Conservation (phyloP, 1,284 basidiomycete genomes). For the Fomitopsis schrenkii region DNA sequence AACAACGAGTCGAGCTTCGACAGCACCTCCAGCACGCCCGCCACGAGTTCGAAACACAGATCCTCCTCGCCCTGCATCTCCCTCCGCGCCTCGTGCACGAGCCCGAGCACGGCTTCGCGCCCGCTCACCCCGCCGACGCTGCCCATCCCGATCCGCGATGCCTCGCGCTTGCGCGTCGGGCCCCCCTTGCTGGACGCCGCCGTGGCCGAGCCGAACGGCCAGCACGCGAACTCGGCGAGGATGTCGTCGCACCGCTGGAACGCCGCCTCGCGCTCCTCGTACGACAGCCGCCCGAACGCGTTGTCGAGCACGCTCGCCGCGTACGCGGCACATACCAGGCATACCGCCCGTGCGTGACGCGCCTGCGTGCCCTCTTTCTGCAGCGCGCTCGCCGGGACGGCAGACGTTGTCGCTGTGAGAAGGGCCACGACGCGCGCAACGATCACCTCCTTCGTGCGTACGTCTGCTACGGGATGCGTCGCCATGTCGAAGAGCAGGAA, state of each 20-base stretch:
- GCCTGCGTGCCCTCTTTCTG: slow-evolving; percentile 78
- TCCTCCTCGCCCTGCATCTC: slow-evolving; percentile 70
- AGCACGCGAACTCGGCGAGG: slow-evolving; percentile 82
- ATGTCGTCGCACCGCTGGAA: slow-evolving; percentile 91
- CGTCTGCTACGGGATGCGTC: slow-evolving; percentile 91
- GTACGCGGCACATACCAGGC: slow-evolving; percentile 84
- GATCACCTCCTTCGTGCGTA: slow-evolving; percentile 83
- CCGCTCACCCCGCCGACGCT: slow-evolving; percentile 41
- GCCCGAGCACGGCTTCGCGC: slow-evolving; percentile 73
- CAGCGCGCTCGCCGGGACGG: slow-evolving; percentile 69
- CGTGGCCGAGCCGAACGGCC: slow-evolving; percentile 74
- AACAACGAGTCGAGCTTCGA: slow-evolving; percentile 83
- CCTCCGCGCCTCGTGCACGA: slow-evolving; percentile 76
- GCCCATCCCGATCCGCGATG: slow-evolving; percentile 50
- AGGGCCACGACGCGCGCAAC: slow-evolving; percentile 73
- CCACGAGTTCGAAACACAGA: slow-evolving; percentile 82
- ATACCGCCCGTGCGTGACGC: slow-evolving; percentile 76
- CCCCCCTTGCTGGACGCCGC: slow-evolving; percentile 24
- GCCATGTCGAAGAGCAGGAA: slow-evolving; percentile 99
- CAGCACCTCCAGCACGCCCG: slow-evolving; percentile 88
- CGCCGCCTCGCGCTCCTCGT: slow-evolving; percentile 88
- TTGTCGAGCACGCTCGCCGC: slow-evolving; percentile 95
- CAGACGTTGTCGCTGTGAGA: slow-evolving; percentile 81
- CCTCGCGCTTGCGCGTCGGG: slow-evolving; percentile 36
- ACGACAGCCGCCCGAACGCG: slow-evolving; percentile 80